A percentile compares a stretch with the other conserved stretches of the same genome.
These are phyloP conservation scores for Plantago rigida DNA, from an alignment of 305 asterid genomes.

Conservation along the genomic window DNA sequence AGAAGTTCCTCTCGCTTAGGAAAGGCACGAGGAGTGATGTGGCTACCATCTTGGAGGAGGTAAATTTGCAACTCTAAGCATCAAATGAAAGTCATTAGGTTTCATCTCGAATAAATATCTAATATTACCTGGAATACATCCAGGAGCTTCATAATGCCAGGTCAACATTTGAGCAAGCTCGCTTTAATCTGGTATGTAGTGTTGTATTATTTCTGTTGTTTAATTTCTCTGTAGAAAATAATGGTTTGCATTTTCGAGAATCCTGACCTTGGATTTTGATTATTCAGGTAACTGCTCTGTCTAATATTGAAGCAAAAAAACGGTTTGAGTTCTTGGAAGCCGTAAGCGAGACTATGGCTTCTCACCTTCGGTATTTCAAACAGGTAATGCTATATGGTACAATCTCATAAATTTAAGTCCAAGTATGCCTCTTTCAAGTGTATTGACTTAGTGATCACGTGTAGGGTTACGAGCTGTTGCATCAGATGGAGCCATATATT, in stretches of 20 bases:
- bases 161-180: constrained; percentile 91
- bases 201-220: constrained; percentile 16
- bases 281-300: constrained; percentile 76
- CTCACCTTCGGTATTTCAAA: constrained; percentile 98
- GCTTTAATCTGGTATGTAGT: constrained; percentile 73
- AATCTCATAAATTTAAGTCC: constrained; percentile 11
- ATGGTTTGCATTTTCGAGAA: constrained; percentile 3
- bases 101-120: constrained; percentile 15
- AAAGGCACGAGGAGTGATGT: constrained; percentile 87
- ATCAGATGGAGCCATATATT: constrained; percentile 99
- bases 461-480: constrained; percentile 94
- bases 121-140: constrained; percentile 29
- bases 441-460: constrained; percentile 26
- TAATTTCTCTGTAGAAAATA: constrained; percentile 18
- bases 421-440: constrained; percentile 21
- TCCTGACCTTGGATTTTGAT: constrained; percentile 25
- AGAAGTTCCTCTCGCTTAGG: constrained; percentile 84
- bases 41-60: constrained; percentile 84
- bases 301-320: constrained; percentile 90
- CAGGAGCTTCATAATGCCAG: constrained; percentile 96
- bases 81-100: constrained; percentile 13
- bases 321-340: constrained; percentile 98
- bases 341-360: constrained; percentile 96
- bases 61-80: constrained; percentile 29
- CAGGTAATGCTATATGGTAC: constrained; percentile 46